Conservation (phyloP, 129 eudicot genomes). For the Flaveria linearis region DNA sequence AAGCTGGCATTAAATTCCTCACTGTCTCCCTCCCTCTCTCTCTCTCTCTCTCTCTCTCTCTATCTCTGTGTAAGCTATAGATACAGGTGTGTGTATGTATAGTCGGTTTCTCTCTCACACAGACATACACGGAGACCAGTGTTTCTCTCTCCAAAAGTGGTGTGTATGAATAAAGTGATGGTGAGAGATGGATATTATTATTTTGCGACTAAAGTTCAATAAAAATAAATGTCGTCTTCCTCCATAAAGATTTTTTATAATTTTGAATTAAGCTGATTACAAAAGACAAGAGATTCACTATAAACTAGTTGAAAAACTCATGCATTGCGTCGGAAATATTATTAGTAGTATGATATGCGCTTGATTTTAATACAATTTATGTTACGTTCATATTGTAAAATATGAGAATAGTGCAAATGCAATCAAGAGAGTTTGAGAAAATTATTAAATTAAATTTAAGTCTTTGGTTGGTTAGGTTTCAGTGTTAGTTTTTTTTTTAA, state of each 20-base stretch:
- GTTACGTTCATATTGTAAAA: no score
- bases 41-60: slow-evolving; percentile 9
- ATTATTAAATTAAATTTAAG: no score
- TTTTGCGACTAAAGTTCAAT: background rate
- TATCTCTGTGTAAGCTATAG: background rate
- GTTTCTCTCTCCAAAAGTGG: slow-evolving; percentile 23
- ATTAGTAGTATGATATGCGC: no score
- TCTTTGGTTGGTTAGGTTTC: no score
- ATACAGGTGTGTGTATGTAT: slow-evolving; percentile 12
- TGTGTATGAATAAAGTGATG: slow-evolving; percentile 22
- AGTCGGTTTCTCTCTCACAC: slow-evolving; percentile 2
- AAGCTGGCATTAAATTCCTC: slow-evolving; percentile 12
- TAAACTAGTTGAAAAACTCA: no score
- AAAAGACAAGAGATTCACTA: no score
- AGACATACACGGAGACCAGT: background rate
- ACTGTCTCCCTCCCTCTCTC: background rate
- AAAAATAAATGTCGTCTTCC: background rate
- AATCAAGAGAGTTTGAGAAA: no score
- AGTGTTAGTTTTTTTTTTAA: no score
- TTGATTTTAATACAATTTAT: no score
- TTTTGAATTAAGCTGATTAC: background rate
- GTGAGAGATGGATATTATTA: slow-evolving; percentile 4
- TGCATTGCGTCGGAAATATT: no score
- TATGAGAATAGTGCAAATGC: no score
- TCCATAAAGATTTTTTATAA: background rate